Percentiles rank a stretch among this genome's conserved stretches.
phyloP scores from a whole-genome alignment of 352 stramenopile genomes.

The Pythium diclinum region DNA sequence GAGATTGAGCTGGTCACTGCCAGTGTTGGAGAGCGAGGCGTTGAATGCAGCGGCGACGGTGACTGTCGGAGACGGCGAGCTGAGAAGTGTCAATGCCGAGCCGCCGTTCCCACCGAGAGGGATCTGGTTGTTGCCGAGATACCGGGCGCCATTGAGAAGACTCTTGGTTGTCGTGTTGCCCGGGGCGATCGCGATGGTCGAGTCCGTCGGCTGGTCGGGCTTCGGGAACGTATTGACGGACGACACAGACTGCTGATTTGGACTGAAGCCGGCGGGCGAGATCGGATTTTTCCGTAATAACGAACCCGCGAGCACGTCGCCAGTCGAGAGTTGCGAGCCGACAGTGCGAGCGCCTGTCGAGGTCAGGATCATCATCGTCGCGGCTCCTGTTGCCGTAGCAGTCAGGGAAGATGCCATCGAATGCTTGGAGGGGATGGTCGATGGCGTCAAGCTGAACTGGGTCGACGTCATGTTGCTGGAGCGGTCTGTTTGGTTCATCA shows the following conservation, averaged over 20 bases:
- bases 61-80: slow-evolving; percentile 31
- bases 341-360: slow-evolving; percentile 6
- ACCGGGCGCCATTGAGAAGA: slow-evolving; percentile 25
- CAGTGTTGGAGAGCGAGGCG: slow-evolving; percentile 23
- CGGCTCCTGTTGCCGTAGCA: not conserved
- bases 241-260: slow-evolving; percentile 23
- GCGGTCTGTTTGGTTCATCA: slow-evolving; percentile 15
- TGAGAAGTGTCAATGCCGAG: slow-evolving; percentile 8
- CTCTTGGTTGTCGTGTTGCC: slow-evolving; percentile 49
- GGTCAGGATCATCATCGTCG: slow-evolving; percentile 19
- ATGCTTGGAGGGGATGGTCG: slow-evolving; percentile 41
- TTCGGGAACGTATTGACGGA: slow-evolving; percentile 34
- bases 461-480: slow-evolving; percentile 8
- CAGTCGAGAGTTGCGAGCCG: slow-evolving; percentile 31
- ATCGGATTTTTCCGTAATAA: slow-evolving; percentile 42
- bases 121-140: not conserved
- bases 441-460: slow-evolving; percentile 41
- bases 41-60: slow-evolving; percentile 52
- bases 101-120: not conserved
- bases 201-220: slow-evolving; percentile 38
- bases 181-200: slow-evolving; percentile 42
- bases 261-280: slow-evolving; percentile 20
- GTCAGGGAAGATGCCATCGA: not conserved
- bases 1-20: slow-evolving; percentile 36
- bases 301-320: slow-evolving; percentile 44